Evolutionary conservation across 2,329 filamentous ascomycete genomes (phyloP).

Genomic region (Bipolaris sorokiniana): DNA sequence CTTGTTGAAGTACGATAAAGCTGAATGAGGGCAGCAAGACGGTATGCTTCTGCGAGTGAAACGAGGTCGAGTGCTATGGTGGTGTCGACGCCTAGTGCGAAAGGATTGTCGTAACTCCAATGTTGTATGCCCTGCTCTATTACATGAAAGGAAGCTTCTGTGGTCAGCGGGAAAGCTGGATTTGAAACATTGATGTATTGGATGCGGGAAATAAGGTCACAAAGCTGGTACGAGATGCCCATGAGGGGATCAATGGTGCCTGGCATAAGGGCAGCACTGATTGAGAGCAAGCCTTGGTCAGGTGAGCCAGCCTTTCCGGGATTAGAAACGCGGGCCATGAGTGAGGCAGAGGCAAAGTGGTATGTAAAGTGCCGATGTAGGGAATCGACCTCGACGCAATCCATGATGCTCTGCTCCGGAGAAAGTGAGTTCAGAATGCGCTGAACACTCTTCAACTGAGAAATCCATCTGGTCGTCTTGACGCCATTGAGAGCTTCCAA

Average conservation of each 20-base stretch:
- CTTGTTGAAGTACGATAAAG: constrained; percentile 41
- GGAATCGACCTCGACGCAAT: constrained; percentile 43
- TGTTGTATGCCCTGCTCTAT: constrained; percentile 41
- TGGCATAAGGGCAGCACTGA: constrained; percentile 26
- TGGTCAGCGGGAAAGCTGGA: constrained; percentile 42
- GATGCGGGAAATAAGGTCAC: constrained; percentile 42
- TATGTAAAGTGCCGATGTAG: constrained; percentile 48
- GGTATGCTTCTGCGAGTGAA: constrained; percentile 44
- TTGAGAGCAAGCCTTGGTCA: constrained; percentile 29
- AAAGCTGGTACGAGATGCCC: constrained; percentile 46
- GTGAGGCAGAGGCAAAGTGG: constrained; percentile 44
- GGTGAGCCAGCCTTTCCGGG: constrained; percentile 17
- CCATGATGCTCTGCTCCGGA: constrained; percentile 30
- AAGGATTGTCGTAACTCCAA: constrained; percentile 45
- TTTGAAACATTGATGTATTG: constrained; percentile 42
- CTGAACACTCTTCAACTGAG: constrained; percentile 44
- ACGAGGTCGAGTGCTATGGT: constrained; percentile 44
- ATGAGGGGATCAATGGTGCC: constrained; percentile 46
- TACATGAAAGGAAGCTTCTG: constrained; percentile 41
- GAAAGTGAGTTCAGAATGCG: constrained; percentile 37
- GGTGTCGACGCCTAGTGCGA: constrained; percentile 38
- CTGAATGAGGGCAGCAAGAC: constrained; percentile 44
- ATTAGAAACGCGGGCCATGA: constrained; percentile 41
- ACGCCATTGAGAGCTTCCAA: constrained; percentile 46
- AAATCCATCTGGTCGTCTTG: constrained; percentile 44